A percentile compares a stretch with the other conserved stretches of the same genome.
Conservation (phyloP, 2,329 filamentous ascomycete genomes). For the Volutella citrinella region DNA sequence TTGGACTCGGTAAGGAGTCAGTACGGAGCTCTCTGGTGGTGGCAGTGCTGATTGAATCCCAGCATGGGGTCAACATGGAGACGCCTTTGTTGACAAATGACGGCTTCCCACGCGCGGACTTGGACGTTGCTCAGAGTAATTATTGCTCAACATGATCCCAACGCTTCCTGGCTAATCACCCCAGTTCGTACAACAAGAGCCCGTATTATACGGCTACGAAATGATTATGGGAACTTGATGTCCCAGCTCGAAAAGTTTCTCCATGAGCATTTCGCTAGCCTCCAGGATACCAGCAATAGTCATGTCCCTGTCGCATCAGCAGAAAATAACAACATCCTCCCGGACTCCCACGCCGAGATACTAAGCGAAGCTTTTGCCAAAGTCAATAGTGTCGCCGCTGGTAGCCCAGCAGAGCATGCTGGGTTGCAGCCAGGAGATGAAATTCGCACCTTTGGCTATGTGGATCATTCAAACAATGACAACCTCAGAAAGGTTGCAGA, state of each 20-base stretch:
- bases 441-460: slow-evolving; percentile 81
- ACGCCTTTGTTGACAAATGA: slow-evolving; percentile 83
- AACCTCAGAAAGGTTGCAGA: slow-evolving; percentile 82
- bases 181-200: slow-evolving; percentile 88
- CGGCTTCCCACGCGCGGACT: slow-evolving; percentile 87
- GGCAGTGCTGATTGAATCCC: slow-evolving; percentile 22
- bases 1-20: slow-evolving; percentile 84
- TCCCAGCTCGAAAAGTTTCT: slow-evolving; percentile 75
- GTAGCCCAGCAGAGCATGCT: slow-evolving; percentile 78
- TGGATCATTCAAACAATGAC: slow-evolving; percentile 83
- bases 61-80: slow-evolving; percentile 94
- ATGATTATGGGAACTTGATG: slow-evolving; percentile 94
- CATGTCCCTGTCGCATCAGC: slow-evolving; percentile 18
- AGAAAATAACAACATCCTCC: slow-evolving; percentile 27
- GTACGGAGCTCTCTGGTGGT: no score
- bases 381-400: slow-evolving; percentile 76
- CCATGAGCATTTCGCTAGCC: slow-evolving; percentile 83
- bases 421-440: slow-evolving; percentile 78
- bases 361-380: slow-evolving; percentile 66
- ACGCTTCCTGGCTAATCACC: slow-evolving; percentile 13
- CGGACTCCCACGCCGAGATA: slow-evolving; percentile 25
- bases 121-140: slow-evolving; percentile 90
- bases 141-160: slow-evolving; percentile 16
- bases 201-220: slow-evolving; percentile 83
- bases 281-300: slow-evolving; percentile 49